Evolutionary conservation across 345 rosid genomes (phyloP).

Genomic region (Salix brachista): DNA sequence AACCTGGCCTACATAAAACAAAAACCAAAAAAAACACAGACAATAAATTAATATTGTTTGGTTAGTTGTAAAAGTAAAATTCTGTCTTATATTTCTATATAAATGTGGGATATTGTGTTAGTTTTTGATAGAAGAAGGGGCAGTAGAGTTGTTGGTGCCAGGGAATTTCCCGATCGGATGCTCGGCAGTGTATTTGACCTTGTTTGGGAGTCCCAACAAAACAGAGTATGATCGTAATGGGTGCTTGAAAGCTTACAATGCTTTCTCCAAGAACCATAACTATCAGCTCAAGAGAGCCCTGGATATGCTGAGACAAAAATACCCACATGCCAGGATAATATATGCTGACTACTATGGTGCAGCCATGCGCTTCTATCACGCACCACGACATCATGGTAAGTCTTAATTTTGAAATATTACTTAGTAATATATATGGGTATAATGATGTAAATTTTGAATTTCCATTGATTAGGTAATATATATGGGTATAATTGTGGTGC

Average conservation of each 20-base stretch:
- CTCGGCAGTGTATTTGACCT: slow-evolving; percentile 50
- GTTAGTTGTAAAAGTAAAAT: too few species aligned
- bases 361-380: slow-evolving; percentile 2
- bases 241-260: slow-evolving; percentile 46
- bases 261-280: slow-evolving; percentile 49
- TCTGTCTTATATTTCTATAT: too few species aligned
- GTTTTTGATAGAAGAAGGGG: slow-evolving; percentile 67
- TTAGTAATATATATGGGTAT: too few species aligned
- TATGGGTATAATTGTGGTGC: too few species aligned
- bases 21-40: too few species aligned
- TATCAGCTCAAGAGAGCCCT: slow-evolving; percentile 38
- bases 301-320: slow-evolving; percentile 29
- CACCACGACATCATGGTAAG: slow-evolving; percentile 49
- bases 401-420: background rate
- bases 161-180: slow-evolving; percentile 71
- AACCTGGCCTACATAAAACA: too few species aligned
- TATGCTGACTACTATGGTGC: slow-evolving; percentile 21
- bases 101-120: slow-evolving; percentile 2
- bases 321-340: slow-evolving; percentile 41
- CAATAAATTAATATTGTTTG: too few species aligned
- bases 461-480: too few species aligned
- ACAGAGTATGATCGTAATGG: slow-evolving; percentile 46
- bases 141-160: slow-evolving; percentile 55
- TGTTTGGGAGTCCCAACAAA: slow-evolving; percentile 30
- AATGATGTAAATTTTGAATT: too few species aligned